Base-by-base conservation (phyloP, 768 basidiomycete genomes). In the Collybia nuda region DNA sequence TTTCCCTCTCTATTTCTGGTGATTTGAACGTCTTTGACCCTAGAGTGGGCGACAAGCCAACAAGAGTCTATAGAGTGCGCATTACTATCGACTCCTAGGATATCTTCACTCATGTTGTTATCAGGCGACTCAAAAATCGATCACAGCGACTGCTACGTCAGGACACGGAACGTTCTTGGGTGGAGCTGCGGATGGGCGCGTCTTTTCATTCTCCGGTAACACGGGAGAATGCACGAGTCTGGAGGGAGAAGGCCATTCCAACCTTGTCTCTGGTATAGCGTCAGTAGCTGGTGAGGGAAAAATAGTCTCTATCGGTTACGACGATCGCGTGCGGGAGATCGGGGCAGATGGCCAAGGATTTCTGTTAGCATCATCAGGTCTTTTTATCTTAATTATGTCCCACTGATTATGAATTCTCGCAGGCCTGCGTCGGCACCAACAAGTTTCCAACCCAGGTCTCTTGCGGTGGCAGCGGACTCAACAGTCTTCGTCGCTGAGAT, bases 1-100 rank as follows among this genome's bases (percentile, higher is more conserved):
- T 92, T 32, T 94, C 92, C 3, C 71, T 98, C 22, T 93, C 93
- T 0, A 70, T 96, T 56, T 84, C 82, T 0, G 93, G 95, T 12
- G 80, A 84, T 48, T 73, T 98, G 48, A 91, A 88, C 58, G 63
- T 96, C 14, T 83, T 96, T 62, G 95, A 98, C 64, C 79, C 81
- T 21, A 78, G 93, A 39, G 73, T 72, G 7, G 79, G 79, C 1
- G 76, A 78, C 50, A 83, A 82, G 59, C 82, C 84, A 7, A 67
- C 80, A 2, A 80, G 80, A 15, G 64, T 88, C 9, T 67, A 93
- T 44, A 75, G 77, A 52, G 93, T 88, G 61, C 26, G 77, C 62
- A 36, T 11, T 39, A 17, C 15, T 38, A 23, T 18, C 17, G 5
- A 21, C 22, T 28, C 19, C 19, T 22, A 32, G 6, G 2, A 23